phyloP scores from a whole-genome alignment of 164 flowering plant species.

The Brasenia schreberi region DNA sequence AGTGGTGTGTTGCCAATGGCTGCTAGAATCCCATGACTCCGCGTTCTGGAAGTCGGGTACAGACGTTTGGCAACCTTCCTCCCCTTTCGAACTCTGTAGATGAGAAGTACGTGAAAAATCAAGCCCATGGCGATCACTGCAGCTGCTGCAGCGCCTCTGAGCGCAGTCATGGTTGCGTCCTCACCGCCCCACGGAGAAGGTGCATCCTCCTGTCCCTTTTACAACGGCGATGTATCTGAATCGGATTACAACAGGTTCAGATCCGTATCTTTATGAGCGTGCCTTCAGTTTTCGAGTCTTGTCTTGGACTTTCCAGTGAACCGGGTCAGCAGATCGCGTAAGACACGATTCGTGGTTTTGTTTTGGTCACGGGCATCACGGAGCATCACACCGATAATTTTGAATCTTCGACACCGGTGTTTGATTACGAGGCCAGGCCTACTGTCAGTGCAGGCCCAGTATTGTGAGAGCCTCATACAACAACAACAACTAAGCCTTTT shows the following conservation, averaged over 20 bases:
- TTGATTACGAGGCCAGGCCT: too few species aligned
- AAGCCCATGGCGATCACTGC: not conserved
- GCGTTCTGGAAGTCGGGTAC: not conserved
- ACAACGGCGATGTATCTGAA: not conserved
- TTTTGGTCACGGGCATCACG: too few species aligned
- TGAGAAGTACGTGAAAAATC: not conserved
- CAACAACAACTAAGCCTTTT: too few species aligned
- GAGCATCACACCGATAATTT: too few species aligned
- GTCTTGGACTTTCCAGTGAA: too few species aligned
- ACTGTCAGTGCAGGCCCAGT: too few species aligned
- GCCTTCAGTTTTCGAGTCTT: not conserved
- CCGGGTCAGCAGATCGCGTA: too few species aligned
- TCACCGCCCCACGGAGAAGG: not conserved
- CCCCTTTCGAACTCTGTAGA: not conserved
- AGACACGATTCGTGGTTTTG: too few species aligned
- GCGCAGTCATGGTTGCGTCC: not conserved
- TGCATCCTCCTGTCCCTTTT: not conserved
- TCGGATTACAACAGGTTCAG: not conserved
- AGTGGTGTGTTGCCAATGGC: conserved; percentile 96
- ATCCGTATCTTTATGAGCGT: not conserved
- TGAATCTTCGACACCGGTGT: too few species aligned
- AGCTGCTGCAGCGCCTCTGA: not conserved
- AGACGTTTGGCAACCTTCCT: not conserved
- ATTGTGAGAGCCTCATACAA: too few species aligned
- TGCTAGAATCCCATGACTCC: conserved; percentile 40